A percentile compares a stretch with the other conserved stretches of the same genome.
These are phyloP conservation scores for Rauvolfia tetraphylla DNA, from an alignment of 257 asterid species.

Conservation along the genomic window DNA sequence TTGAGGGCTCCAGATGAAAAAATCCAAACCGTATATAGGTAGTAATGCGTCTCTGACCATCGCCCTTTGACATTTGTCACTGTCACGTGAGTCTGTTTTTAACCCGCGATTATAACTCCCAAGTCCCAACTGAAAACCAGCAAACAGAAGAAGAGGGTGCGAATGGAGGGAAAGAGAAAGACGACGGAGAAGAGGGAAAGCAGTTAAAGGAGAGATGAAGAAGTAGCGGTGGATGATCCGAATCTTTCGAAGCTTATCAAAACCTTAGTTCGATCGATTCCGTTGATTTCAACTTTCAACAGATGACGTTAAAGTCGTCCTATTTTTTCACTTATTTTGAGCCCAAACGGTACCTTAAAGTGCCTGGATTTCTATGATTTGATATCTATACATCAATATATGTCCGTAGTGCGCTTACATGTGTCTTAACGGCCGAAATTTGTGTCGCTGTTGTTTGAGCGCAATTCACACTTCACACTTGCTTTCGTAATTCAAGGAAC, in stretches of 20 bases:
- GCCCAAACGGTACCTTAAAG: slow-evolving; percentile 29
- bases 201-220: slow-evolving; percentile 21
- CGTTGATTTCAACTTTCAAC: slow-evolving; percentile 21
- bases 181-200: neutral
- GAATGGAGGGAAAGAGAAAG: neutral
- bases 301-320: slow-evolving; percentile 32
- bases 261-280: slow-evolving; percentile 16
- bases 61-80: neutral
- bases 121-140: neutral
- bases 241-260: slow-evolving; percentile 12
- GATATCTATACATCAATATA: neutral
- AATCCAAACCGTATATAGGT: neutral
- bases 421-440: slow-evolving; percentile 36
- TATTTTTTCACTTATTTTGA: slow-evolving; percentile 25
- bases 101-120: neutral
- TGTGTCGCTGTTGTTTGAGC: slow-evolving; percentile 18
- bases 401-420: slow-evolving; percentile 16
- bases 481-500: slow-evolving; percentile 3
- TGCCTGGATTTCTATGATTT: neutral
- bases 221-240: slow-evolving; percentile 21
- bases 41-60: neutral
- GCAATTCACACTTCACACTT: slow-evolving; percentile 9
- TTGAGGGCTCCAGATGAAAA: neutral
- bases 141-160: neutral
- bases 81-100: slow-evolving; percentile 3